phyloP scores from a whole-genome alignment of 2,329 filamentous ascomycete genomes.

The Septoria linicola region DNA sequence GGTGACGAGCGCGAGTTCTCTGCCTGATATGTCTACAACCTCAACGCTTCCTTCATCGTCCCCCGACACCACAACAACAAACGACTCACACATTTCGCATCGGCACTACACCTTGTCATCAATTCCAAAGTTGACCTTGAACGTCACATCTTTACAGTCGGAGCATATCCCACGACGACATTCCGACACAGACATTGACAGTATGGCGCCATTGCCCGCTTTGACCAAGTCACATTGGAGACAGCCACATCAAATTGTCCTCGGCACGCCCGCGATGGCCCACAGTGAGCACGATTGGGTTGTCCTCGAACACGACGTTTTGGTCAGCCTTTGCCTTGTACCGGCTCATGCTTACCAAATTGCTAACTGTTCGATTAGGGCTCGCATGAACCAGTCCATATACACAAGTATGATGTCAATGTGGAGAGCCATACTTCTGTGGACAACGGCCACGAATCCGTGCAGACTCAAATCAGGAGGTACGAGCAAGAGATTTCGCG shows the following conservation, averaged over 20 bases:
- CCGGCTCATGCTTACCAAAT: not conserved
- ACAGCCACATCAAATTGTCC: conserved; percentile 12
- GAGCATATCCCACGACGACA: conserved; percentile 13
- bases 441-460: not conserved
- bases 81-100: conserved; percentile 8
- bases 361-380: not conserved
- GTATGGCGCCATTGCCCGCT: conserved; percentile 24
- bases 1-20: conserved; percentile 2
- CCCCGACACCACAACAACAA: conserved; percentile 7
- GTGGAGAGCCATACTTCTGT: not conserved
- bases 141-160: conserved; percentile 17
- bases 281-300: not conserved
- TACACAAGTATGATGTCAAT: not conserved
- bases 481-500: not conserved
- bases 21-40: conserved; percentile 6
- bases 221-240: conserved; percentile 15
- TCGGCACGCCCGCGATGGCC: conserved; percentile 11
- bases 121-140: conserved; percentile 21
- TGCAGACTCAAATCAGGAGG: not conserved
- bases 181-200: conserved; percentile 5
- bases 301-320: not conserved
- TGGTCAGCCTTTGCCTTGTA: not conserved
- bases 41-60: conserved; percentile 1
- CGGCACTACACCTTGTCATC: conserved; percentile 22
- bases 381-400: no score